phyloP scores from a whole-genome alignment of 192 early-diverging fungal species.

The Mortierella claussenii region DNA sequence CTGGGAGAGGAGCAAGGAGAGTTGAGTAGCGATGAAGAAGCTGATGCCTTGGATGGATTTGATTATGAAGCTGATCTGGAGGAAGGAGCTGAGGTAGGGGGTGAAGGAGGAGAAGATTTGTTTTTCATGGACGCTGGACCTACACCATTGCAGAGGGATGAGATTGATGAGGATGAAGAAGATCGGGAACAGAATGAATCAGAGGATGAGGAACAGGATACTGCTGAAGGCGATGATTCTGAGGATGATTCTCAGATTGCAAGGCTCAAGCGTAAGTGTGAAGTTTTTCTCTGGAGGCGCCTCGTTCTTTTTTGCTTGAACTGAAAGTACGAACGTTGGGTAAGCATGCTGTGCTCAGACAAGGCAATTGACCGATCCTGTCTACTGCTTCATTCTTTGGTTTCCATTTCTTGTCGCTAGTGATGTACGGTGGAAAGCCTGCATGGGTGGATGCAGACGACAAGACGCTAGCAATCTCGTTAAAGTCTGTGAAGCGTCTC shows the following conservation, averaged over 20 bases:
- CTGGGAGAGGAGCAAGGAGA: slow-evolving; percentile 51
- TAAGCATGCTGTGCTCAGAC: too few species aligned
- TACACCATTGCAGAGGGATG: slow-evolving; percentile 16
- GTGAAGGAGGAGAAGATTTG: slow-evolving; percentile 28
- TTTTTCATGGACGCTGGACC: slow-evolving; percentile 53
- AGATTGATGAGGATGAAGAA: slow-evolving; percentile 32
- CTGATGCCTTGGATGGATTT: slow-evolving; percentile 52
- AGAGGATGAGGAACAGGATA: slow-evolving; percentile 26
- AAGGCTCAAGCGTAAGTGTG: slow-evolving; percentile 23
- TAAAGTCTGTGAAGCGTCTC: slow-evolving; percentile 69
- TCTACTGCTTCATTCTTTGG: too few species aligned
- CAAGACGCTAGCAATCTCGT: slow-evolving; percentile 74
- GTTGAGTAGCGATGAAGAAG: slow-evolving; percentile 50
- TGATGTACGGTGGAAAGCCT: slow-evolving; percentile 39
- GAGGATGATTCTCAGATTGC: slow-evolving; percentile 1
- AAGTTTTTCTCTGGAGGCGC: too few species aligned
- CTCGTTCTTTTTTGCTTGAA: too few species aligned
- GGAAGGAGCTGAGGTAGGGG: slow-evolving; percentile 5
- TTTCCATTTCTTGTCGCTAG: slow-evolving; percentile 9
- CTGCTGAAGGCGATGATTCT: slow-evolving; percentile 19
- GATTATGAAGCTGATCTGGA: slow-evolving; percentile 31
- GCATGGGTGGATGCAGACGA: slow-evolving; percentile 90
- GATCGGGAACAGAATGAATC: slow-evolving; percentile 10
- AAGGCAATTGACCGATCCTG: too few species aligned
- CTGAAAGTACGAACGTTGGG: too few species aligned